Base-by-base conservation (phyloP, 805 yeast species). In the Candida lessepsii region DNA sequence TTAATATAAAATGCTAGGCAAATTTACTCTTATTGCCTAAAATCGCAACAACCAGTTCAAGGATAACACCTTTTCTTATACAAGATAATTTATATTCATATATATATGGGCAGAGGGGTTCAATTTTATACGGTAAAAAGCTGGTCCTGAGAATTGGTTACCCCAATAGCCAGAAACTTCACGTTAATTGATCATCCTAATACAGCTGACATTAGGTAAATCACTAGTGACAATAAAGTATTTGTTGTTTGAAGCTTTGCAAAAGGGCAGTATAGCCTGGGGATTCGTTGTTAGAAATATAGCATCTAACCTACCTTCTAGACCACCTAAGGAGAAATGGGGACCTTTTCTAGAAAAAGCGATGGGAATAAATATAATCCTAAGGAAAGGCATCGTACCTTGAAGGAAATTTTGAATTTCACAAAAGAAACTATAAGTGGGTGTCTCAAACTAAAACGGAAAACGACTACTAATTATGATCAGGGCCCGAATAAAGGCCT, bases 141-240 rank as follows among this genome's bases (percentile, higher is more conserved):
- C 10, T 14, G 17, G 16, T 27, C 16, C 29, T 27, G 5, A 14
- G 29, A 27, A 27, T 14, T 27, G 9, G 29, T 27, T 27, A 27
- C 23, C 29, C 28, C 29, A 27, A 27, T 27, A 13, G 29, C 16
- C 29, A 27, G 29, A 27, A 27, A 27, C 29, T 14, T 17, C 29
- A 27, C 29, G 29, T 14, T 7, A 27, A 27, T 27, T 27, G 29
- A 27, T 27, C 29, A 14, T 27, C 13, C 13, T 27, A 17, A 27
- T 27, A 27, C 17, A 27, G 10, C 29, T 27, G 29, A 27, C 18
- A 27, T 17, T 27, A 27, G 29, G 29, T 27, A 14, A 13, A 27
- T 27, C 29, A 27, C 10, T 27, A 9, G 29, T 27, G 29, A 27
- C 13, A 27, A 27, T 27, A 27, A 27, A 14, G 29, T 27, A 27